Evolutionary conservation across 192 early-diverging fungal species (phyloP).

Genomic region (Coemansia erecta): DNA sequence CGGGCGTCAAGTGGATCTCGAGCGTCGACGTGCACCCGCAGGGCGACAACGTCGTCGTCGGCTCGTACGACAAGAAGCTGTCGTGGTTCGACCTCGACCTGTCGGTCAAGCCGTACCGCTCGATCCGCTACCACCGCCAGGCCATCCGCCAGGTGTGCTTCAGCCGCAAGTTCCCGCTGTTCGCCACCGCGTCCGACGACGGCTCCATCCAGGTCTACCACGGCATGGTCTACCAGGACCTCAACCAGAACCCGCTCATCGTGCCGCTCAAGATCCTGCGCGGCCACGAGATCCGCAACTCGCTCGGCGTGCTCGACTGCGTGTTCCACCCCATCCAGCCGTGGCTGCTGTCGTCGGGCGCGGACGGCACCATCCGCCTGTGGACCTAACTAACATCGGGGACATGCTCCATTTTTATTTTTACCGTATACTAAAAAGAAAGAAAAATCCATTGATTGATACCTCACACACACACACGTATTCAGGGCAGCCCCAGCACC

Average conservation of each 20-base stretch:
- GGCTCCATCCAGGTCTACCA: conserved; percentile 95
- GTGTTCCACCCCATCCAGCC: conserved; percentile 97
- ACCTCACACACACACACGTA: no score
- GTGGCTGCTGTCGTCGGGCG: conserved; percentile 92
- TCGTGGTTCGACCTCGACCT: conserved; percentile 99
- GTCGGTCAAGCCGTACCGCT: conserved; percentile 87
- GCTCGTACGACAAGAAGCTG: conserved; percentile 91
- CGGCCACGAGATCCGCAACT: conserved; percentile 71
- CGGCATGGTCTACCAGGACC: conserved; percentile 95
- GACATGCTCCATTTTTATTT: neutral
- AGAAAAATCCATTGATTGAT: no score
- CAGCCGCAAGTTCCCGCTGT: conserved; percentile 87
- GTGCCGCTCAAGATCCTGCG: conserved; percentile 95
- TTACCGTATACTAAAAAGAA: no score
- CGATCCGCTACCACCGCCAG: conserved; percentile 82
- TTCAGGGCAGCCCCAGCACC: conserved; percentile 29
- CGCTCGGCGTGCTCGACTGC: conserved; percentile 74
- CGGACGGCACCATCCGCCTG: conserved; percentile 84
- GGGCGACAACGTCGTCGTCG: conserved; percentile 95
- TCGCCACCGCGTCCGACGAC: conserved; percentile 91
- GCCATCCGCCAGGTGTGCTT: conserved; percentile 87
- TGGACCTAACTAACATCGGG: conserved; percentile 60
- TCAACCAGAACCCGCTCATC: conserved; percentile 95
- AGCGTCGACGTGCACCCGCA: conserved; percentile 90
- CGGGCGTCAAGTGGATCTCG: conserved; percentile 94